Percentiles rank a stretch among this genome's conserved stretches.
phyloP scores from a whole-genome alignment of 164 flowering plant genomes.

The Nelumbo lutea region DNA sequence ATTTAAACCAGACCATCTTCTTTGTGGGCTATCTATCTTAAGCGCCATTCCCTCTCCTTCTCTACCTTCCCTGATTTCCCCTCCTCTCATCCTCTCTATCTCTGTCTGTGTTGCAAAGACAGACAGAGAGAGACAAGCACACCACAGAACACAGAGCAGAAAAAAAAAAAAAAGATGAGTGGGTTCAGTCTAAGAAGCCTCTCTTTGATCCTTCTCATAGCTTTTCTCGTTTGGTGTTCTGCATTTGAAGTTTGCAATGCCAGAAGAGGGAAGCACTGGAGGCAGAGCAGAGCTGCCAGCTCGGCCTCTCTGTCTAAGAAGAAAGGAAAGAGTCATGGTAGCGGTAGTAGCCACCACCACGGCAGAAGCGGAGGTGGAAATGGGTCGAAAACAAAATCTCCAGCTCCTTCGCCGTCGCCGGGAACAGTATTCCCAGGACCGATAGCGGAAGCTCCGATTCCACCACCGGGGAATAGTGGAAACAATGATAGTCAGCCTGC shows the following conservation, averaged over 20 bases:
- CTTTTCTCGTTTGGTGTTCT: conserved; percentile 47
- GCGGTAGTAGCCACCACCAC: conserved; percentile 22
- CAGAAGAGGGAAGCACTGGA: conserved; percentile 79
- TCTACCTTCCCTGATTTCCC: conserved; percentile 3
- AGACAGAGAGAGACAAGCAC: too few species aligned
- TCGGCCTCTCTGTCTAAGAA: conserved; percentile 53
- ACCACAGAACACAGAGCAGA: too few species aligned
- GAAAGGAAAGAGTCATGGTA: conserved; percentile 45
- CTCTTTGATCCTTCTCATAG: conserved; percentile 45
- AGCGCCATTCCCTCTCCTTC: conserved; percentile 5
- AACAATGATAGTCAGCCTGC: conserved; percentile 17
- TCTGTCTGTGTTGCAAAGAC: too few species aligned
- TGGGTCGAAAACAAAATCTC: conserved; percentile 30
- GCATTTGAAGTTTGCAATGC: conserved; percentile 59
- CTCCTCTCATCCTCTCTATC: too few species aligned
- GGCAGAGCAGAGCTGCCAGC: conserved; percentile 29
- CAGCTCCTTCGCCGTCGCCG: conserved; percentile 9
- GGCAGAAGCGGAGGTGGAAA: conserved; percentile 15
- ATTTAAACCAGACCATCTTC: conserved; percentile 36
- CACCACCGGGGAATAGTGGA: conserved; percentile 23
- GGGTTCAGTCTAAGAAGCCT: conserved; percentile 37
- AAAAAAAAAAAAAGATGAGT: conserved; percentile 29
- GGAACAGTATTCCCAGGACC: conserved; percentile 9
- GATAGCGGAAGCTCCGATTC: conserved; percentile 13
- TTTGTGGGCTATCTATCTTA: conserved; percentile 11